Evolutionary conservation across 208 protist species (phyloP).

Genomic region (Herpetomonas tarakana): DNA sequence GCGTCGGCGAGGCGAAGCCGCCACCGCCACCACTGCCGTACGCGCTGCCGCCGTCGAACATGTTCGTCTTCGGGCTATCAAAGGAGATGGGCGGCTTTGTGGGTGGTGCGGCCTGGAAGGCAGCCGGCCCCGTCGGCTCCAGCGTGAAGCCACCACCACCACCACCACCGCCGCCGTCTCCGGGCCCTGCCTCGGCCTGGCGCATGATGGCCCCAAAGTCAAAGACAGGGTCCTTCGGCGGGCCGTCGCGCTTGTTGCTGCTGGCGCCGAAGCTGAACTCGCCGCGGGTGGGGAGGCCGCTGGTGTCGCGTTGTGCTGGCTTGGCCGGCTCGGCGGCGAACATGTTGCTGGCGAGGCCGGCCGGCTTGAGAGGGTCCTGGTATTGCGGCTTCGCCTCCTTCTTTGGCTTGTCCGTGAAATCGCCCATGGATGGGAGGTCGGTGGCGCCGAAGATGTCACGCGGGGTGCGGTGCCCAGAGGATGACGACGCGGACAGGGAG

Average conservation of each 20-base stretch:
- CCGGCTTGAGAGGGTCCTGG: slow-evolving; percentile 36
- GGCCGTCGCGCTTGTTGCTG: slow-evolving; percentile 8
- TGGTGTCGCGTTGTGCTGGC: background rate
- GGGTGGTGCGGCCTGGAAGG: background rate
- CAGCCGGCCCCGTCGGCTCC: slow-evolving; percentile 17
- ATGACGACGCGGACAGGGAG: slow-evolving; percentile 28
- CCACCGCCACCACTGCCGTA: too few relatives aligned
- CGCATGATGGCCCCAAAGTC: slow-evolving; percentile 22
- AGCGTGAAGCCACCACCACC: slow-evolving; percentile 5
- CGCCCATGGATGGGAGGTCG: slow-evolving; percentile 56
- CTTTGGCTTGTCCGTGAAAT: slow-evolving; percentile 36
- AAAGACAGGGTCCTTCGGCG: slow-evolving; percentile 16
- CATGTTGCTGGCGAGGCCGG: slow-evolving; percentile 55
- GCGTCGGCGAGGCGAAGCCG: background rate
- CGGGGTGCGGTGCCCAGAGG: slow-evolving; percentile 31
- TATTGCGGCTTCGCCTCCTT: slow-evolving; percentile 12
- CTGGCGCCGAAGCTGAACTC: slow-evolving; percentile 17
- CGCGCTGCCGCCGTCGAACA: background rate
- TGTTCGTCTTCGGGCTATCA: background rate
- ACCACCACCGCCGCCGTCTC: background rate
- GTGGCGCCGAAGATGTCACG: slow-evolving; percentile 39
- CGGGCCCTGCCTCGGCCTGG: slow-evolving; percentile 4
- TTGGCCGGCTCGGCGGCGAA: slow-evolving; percentile 27
- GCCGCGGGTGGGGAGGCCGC: slow-evolving; percentile 3
- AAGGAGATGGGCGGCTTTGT: background rate